These are phyloP conservation scores for Phellopilus nigrolimitatus DNA, from an alignment of 1,284 basidiomycete genomes.

Conservation along the genomic window DNA sequence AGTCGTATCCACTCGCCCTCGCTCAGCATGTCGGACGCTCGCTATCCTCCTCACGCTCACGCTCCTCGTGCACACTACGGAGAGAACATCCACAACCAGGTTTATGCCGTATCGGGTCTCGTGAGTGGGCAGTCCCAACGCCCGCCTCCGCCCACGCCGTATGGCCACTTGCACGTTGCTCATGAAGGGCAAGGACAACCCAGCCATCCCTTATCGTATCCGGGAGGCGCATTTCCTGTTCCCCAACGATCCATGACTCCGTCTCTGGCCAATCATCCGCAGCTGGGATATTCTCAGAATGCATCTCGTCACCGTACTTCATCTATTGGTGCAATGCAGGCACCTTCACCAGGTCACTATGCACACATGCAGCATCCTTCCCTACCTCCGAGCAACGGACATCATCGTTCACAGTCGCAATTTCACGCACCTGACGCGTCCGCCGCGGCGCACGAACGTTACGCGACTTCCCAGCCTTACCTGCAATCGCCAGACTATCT, in stretches of 20 bases:
- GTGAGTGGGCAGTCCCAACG: slow-evolving; percentile 7
- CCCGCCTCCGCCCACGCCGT: slow-evolving; percentile 7
- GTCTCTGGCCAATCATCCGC: slow-evolving; percentile 12
- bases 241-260: slow-evolving; percentile 15
- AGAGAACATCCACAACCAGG: neutral
- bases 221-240: slow-evolving; percentile 6
- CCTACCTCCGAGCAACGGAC: slow-evolving; percentile 1
- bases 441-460: neutral
- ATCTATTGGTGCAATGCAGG: slow-evolving; percentile 7
- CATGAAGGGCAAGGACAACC: slow-evolving; percentile 10
- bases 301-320: slow-evolving; percentile 14
- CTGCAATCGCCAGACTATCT: slow-evolving; percentile 7
- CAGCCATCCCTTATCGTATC: slow-evolving; percentile 10
- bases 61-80: slow-evolving; percentile 4
- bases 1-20: slow-evolving; percentile 2
- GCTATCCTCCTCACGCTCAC: slow-evolving; percentile 17
- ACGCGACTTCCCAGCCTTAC: slow-evolving; percentile 1
- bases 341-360: slow-evolving; percentile 9
- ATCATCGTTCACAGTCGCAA: slow-evolving; percentile 8
- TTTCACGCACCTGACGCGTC: slow-evolving; percentile 1
- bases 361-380: slow-evolving; percentile 7
- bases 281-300: slow-evolving; percentile 8
- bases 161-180: neutral
- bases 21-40: slow-evolving; percentile 18
- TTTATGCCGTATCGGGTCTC: slow-evolving; percentile 10